Evolutionary conservation across 2,329 filamentous ascomycete genomes (phyloP), one percentile per base, ranked within the genome.

Genomic region (Aspergillus pseudotamarii): DNA sequence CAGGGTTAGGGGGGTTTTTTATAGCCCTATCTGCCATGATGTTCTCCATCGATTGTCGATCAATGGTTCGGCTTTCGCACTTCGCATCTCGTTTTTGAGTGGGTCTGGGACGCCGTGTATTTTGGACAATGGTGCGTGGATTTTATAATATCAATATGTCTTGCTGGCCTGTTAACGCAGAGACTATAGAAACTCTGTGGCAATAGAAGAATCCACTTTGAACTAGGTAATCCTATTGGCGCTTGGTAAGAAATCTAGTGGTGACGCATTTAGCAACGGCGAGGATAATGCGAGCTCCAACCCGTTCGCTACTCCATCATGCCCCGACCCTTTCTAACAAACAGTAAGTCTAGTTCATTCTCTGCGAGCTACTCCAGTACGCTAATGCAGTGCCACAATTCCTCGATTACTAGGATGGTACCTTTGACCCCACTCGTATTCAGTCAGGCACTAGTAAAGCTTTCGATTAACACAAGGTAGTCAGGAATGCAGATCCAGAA

Each of bases 401-500:
- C 0, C n/a, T 46, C 43, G 6, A 23, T 46, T 23, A 5, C 5
- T 19, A 55, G 34, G 32, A 38, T 55, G 51, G 34, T 55, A 51
- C 4, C 16, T 11, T 12, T 28, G 23, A 48, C 23, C 21, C 45
- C 45, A 26, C 6, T 28, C 16, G 11, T 11, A 19, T 10, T n/a
- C 28, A 23, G 11, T 32, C 10, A 34, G 2, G 16, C 4, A 14
- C 32, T 9, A n/a, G n/a, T 5, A 23, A 6, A 26, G 28, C 28
- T 32, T 32, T 32, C 11, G 19, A 32, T 21, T 55, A 38, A 55
- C 32, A 16, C 14, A 5, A 48, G 6, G 34, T 36, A 64, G 62
- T 46, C 46, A 64, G 32, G 19, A 38, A 28, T 64, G 62, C 32
- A 58, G 62, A n/a, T 54, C 19, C 30, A 55, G 62, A 41, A 64